Evolutionary conservation across 192 early-diverging fungal genomes (phyloP), one percentile per base, ranked within the genome.

Genomic region (Backusella tuberculispora): DNA sequence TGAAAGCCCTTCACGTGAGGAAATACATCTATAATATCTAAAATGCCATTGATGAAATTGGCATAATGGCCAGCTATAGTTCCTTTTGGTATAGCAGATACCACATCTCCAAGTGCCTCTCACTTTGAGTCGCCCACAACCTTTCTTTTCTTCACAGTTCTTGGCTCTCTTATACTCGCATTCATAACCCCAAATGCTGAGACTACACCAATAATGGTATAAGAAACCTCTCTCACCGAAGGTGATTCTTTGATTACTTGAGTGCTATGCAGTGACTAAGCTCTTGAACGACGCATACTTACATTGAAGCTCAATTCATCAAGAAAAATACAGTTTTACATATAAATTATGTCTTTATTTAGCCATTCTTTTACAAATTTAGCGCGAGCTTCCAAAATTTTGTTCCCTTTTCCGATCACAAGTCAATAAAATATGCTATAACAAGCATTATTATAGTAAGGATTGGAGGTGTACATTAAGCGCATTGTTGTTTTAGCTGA

Each of bases 381-480:
- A 19, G 65, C 65, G n/a, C 40, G n/a, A 66, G 12, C 40, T 66
- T 24, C 26, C 60, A 63, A 63, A 63, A 63, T 50, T 66, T 66
- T 17, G 8, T 42, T 66, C n/a, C n/a, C n/a, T n/a, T n/a, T n/a
- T n/a, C n/a, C n/a, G n/a, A n/a, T n/a, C n/a, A 66, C 17, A 42
- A 66, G 65, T 66, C 65, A 37, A 66, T 66, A 42, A 66, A 66
- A 21, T 66, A 37, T 66, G 65, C 40, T 42, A 66, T 66, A 66
- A 42, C 40, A 41, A 42, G 65, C 40, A 66, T 15, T 66, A 66
- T 0, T 42, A 66, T 42, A 42, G n/a, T 66, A 42, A 66, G n/a
- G 10, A 64, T 66, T 66, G 14, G 40, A 66, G 65, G 13, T 66
- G 29, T 6, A 64, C 14, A 66, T 0, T 42, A 66, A 42, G 41